These are phyloP conservation scores for Colletotrichum navitas DNA, from an alignment of 2,329 filamentous ascomycete genomes.

Conservation along the genomic window DNA sequence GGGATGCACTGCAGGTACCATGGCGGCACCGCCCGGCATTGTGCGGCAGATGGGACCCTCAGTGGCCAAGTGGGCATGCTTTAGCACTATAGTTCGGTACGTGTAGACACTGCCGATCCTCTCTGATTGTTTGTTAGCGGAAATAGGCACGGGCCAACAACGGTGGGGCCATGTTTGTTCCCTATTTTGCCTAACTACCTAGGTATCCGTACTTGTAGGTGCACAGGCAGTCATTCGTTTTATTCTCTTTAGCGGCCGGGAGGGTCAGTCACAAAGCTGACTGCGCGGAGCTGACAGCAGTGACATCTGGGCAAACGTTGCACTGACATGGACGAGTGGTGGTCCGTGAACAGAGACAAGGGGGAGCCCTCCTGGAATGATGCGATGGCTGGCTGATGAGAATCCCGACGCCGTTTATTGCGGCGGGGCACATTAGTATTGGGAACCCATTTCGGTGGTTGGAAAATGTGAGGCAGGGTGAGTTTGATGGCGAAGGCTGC, in stretches of 20 bases:
- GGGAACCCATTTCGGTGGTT: neutral
- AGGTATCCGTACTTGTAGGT: neutral
- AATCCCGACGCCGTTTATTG: constrained; percentile 20
- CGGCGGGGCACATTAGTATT: constrained; percentile 22
- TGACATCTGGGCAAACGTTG: constrained; percentile 3
- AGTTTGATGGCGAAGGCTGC: constrained; percentile 28
- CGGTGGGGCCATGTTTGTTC: constrained; percentile 5
- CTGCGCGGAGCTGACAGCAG: neutral
- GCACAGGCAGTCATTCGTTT: no score
- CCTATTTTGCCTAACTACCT: neutral
- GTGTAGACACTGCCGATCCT: constrained; percentile 15
- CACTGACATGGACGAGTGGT: neutral
- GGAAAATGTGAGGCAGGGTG: constrained; percentile 24
- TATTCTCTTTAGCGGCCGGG: neutral
- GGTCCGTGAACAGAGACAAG: neutral
- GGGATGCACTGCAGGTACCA: constrained; percentile 27
- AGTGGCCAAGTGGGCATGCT: constrained; percentile 20
- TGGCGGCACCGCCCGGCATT: constrained; percentile 27
- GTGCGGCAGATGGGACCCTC: constrained; percentile 27
- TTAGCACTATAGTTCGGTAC: neutral
- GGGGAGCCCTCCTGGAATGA: neutral
- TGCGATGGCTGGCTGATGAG: neutral
- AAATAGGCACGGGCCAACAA: constrained; percentile 19
- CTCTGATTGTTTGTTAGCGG: constrained; percentile 9
- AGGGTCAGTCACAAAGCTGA: neutral